Evolutionary conservation across 2,329 filamentous ascomycete genomes (phyloP), one percentile per base, ranked within the genome.

Genomic region (Diaporthe ampelina): DNA sequence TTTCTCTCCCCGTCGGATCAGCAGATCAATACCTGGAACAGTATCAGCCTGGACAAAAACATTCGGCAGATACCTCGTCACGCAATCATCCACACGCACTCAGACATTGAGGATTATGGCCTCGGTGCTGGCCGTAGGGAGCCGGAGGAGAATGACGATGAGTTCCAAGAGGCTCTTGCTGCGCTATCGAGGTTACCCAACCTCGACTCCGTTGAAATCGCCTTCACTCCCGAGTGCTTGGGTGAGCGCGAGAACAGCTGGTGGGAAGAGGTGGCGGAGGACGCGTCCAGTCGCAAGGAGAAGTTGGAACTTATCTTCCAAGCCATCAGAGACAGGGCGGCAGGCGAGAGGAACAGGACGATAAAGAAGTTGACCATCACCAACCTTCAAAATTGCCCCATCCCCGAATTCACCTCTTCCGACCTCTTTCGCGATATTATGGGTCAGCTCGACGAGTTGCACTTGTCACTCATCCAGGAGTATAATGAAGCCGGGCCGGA

Each of bases 391-490:
- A 72, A 72, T 6, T 65, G 43, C 50, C 68, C 68, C 11, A 29
- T 74, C 13, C 73, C 58, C 3, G 52, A 59, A 7, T 45, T 74
- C 40, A 74, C 73, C 15, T 35, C 26, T 17, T 72, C 73, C 13
- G 73, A 58, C 56, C 58, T 72, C 15, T 74, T 74, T 21, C 50
- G 50, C 7, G 40, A 57, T 8, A 52, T 72, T 19, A 74, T 74
- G 69, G 29, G 59, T 26, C 35, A 67, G 29, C 40, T 74, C 32
- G 48, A 74, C 24, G 73, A 72, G 24, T 43, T 74, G 32, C 73
- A 74, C 11, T 15, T 72, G 13, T n/a, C 37, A 8, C 32, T 72
- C 29, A 26, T 29, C 19, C 68, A 68, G 32, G 58, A 74, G 10
- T 52, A 0, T 35, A 67, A 67, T 11, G n/a, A 48, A 7, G n/a